These are phyloP conservation scores for Termitomyces sp. DNA, from an alignment of 768 basidiomycete genomes.

Conservation along the genomic window DNA sequence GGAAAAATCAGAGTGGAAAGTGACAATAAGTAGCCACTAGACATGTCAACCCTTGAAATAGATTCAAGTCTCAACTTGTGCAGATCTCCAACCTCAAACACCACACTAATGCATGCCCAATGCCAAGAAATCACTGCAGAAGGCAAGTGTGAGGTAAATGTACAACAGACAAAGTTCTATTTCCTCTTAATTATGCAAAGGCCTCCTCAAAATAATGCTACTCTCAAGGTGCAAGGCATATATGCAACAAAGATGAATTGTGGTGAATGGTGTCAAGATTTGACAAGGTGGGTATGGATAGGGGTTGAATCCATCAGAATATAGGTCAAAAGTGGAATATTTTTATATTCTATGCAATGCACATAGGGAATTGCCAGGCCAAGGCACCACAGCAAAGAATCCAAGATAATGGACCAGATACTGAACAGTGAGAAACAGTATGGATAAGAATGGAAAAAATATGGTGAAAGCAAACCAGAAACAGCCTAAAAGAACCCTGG, in stretches of 20 bases:
- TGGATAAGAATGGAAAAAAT: no score
- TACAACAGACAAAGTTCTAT: background rate
- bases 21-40: no score
- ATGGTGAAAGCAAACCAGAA: no score
- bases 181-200: background rate
- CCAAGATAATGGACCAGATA: no score
- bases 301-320: background rate
- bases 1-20: no score
- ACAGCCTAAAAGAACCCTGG: no score
- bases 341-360: background rate
- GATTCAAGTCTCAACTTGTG: background rate
- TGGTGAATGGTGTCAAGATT: background rate
- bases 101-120: background rate
- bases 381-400: background rate
- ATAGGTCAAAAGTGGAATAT: background rate
- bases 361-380: background rate
- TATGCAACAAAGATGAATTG: background rate
- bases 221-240: background rate
- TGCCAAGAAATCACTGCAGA: background rate
- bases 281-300: background rate
- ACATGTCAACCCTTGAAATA: no score
- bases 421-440: no score
- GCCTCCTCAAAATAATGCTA: background rate
- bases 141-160: background rate
- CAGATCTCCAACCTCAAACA: background rate